These are phyloP conservation scores for Xylaria sp. DNA, from an alignment of 2,329 filamentous ascomycete genomes.

Conservation along the genomic window DNA sequence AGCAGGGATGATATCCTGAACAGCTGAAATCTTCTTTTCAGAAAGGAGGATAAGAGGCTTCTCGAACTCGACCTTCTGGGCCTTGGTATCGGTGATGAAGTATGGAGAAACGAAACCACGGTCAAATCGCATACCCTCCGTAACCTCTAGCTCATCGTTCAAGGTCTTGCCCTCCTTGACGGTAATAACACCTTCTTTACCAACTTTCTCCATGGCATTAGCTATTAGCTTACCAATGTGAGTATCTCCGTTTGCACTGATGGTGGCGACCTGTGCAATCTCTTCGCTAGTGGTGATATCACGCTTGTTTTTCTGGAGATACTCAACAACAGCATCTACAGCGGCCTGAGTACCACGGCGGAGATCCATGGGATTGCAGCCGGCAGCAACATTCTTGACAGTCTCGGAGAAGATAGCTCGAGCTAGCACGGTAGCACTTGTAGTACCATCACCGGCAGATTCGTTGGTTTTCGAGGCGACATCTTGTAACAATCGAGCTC, in stretches of 20 bases:
- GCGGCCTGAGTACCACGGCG: slow-evolving; percentile 96
- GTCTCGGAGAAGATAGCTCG: slow-evolving; percentile 99
- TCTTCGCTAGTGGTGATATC: slow-evolving; percentile 98
- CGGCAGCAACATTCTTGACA: slow-evolving; percentile 98
- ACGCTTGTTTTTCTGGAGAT: slow-evolving; percentile 93
- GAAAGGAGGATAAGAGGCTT: slow-evolving; percentile 98
- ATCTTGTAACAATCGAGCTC: slow-evolving; percentile 94
- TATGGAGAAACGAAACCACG: slow-evolving; percentile 98
- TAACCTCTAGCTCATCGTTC: slow-evolving; percentile 96
- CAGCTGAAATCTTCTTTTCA: slow-evolving; percentile 99
- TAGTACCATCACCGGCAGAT: slow-evolving; percentile 97
- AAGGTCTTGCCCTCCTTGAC: slow-evolving; percentile 99
- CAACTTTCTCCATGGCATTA: slow-evolving; percentile 99
- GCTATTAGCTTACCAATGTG: slow-evolving; percentile 97
- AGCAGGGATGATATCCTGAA: slow-evolving; percentile 98
- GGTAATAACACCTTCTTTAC: slow-evolving; percentile 99
- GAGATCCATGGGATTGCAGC: slow-evolving; percentile 99
- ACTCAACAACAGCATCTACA: slow-evolving; percentile 93
- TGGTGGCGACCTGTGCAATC: slow-evolving; percentile 97
- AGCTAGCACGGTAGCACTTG: slow-evolving; percentile 95
- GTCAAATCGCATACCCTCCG: slow-evolving; percentile 99
- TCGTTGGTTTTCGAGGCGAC: slow-evolving; percentile 99
- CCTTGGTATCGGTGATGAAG: slow-evolving; percentile 99
- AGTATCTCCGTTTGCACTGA: slow-evolving; percentile 95
- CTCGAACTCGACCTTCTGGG: slow-evolving; percentile 99